A percentile compares a stretch with the other conserved stretches of the same genome.
These are phyloP conservation scores for Didymella pinodella DNA, from an alignment of 2,329 filamentous ascomycete genomes.

Conservation along the genomic window DNA sequence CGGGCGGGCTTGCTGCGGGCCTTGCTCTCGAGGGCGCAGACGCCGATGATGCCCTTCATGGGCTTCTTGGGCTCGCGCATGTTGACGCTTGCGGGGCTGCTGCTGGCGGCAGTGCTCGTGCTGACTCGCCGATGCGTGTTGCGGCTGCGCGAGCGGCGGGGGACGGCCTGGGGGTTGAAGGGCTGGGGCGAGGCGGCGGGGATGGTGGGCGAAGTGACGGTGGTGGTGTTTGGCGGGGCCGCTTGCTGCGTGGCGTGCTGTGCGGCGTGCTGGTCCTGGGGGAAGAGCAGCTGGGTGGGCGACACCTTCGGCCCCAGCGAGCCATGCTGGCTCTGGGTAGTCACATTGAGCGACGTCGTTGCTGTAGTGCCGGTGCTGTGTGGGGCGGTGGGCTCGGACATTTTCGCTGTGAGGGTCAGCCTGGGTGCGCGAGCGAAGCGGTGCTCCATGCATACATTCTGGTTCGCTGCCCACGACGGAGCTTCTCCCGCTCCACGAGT, in stretches of 20 bases:
- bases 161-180: slow-evolving; percentile 16
- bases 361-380: slow-evolving; percentile 52
- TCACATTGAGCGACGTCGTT: slow-evolving; percentile 54
- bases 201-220: slow-evolving; percentile 19
- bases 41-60: slow-evolving; percentile 76
- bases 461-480: slow-evolving; percentile 56
- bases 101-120: slow-evolving; percentile 81
- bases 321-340: slow-evolving; percentile 55
- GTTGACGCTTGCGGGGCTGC: slow-evolving; percentile 74
- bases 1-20: slow-evolving; percentile 95
- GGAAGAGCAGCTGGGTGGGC: slow-evolving; percentile 48
- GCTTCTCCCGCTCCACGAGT: slow-evolving; percentile 59
- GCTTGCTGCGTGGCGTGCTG: slow-evolving; percentile 23
- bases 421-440: not conserved
- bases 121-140: slow-evolving; percentile 78
- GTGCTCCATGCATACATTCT: slow-evolving; percentile 46
- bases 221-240: slow-evolving; percentile 15
- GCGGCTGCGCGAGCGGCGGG: slow-evolving; percentile 49
- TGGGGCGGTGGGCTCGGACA: slow-evolving; percentile 37
- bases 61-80: slow-evolving; percentile 59
- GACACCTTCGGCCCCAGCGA: slow-evolving; percentile 50
- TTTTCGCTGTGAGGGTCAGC: slow-evolving; percentile 30
- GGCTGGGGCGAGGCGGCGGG: slow-evolving; percentile 32
- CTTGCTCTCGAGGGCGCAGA: slow-evolving; percentile 95
- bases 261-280: slow-evolving; percentile 39